Evolutionary conservation across 2,329 filamentous ascomycete genomes (phyloP).

Genomic region (Niveomyces coronatus): DNA sequence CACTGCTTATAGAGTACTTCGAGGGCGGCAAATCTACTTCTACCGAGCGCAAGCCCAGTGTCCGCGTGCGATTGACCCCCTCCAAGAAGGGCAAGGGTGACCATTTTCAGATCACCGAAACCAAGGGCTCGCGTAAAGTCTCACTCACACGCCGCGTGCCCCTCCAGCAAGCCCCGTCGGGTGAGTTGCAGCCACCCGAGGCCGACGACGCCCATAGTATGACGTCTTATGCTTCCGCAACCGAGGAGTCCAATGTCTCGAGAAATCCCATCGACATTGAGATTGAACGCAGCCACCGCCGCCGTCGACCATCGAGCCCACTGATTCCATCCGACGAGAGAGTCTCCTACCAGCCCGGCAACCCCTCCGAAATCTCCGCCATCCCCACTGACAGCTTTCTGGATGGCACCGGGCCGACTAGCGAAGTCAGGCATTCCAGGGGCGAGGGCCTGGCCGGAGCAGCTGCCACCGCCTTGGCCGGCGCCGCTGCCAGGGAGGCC

Average conservation of each 20-base stretch:
- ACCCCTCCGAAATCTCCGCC: slow-evolving; percentile 78
- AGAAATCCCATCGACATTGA: slow-evolving; percentile 81
- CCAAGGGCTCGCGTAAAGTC: slow-evolving; percentile 60
- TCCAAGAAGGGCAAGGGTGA: slow-evolving; percentile 60
- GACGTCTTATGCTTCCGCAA: slow-evolving; percentile 66
- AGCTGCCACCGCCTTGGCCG: slow-evolving; percentile 20
- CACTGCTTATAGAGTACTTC: slow-evolving; percentile 89
- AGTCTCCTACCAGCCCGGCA: slow-evolving; percentile 46
- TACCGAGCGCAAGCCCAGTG: slow-evolving; percentile 66
- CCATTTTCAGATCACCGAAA: slow-evolving; percentile 80
- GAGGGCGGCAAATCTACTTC: slow-evolving; percentile 62
- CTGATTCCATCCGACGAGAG: slow-evolving; percentile 48
- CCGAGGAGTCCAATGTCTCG: slow-evolving; percentile 68
- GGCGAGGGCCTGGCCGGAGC: slow-evolving; percentile 28
- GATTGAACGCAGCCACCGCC: slow-evolving; percentile 53
- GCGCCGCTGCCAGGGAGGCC: slow-evolving; percentile 13
- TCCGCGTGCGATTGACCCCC: slow-evolving; percentile 69
- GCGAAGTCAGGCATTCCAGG: slow-evolving; percentile 31
- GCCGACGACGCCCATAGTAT: slow-evolving; percentile 56
- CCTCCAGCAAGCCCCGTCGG: slow-evolving; percentile 28
- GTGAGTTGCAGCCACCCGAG: slow-evolving; percentile 33
- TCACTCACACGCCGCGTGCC: slow-evolving; percentile 47
- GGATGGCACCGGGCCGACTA: slow-evolving; percentile 42
- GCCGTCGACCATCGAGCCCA: slow-evolving; percentile 57
- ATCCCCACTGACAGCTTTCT: slow-evolving; percentile 53